Evolutionary conservation across 345 rosid species (phyloP).

Genomic region (Turritis glabra): DNA sequence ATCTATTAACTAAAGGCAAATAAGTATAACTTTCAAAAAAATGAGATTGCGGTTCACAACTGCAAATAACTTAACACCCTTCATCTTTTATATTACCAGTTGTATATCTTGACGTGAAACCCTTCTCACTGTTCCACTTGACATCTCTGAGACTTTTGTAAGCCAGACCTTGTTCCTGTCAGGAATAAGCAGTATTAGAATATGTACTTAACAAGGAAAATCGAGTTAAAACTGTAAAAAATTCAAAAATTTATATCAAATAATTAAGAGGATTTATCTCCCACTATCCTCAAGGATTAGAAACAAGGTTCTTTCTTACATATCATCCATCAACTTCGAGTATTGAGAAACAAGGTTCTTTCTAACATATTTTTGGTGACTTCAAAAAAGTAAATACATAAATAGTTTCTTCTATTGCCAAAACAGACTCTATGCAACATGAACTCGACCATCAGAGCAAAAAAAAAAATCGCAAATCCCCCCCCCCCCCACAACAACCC

Average conservation of each 20-base stretch:
- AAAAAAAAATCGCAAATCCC: neutral
- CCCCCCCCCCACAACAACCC: no score
- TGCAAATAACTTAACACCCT: conserved; percentile 8
- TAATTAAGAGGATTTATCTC: neutral
- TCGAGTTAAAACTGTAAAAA: neutral
- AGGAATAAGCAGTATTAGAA: conserved; percentile 9
- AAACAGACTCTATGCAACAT: neutral
- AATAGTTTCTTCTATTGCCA: neutral
- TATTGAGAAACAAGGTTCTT: neutral
- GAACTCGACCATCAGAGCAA: neutral
- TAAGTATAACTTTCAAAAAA: neutral
- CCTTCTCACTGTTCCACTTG: conserved; percentile 72
- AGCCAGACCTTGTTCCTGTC: conserved; percentile 34
- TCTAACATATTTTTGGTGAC: neutral
- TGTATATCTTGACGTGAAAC: conserved; percentile 90
- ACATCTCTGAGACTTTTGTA: conserved; percentile 46
- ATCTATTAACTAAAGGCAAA: neutral
- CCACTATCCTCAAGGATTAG: neutral
- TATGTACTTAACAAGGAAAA: neutral
- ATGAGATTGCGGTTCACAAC: neutral
- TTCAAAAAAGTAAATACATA: neutral
- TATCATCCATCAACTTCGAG: neutral
- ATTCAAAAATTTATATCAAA: neutral
- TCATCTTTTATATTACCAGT: conserved; percentile 49
- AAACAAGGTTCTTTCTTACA: conserved; percentile 6